phyloP scores from a whole-genome alignment of 169 alveolate species.

The Besnoitia besnoiti region DNA sequence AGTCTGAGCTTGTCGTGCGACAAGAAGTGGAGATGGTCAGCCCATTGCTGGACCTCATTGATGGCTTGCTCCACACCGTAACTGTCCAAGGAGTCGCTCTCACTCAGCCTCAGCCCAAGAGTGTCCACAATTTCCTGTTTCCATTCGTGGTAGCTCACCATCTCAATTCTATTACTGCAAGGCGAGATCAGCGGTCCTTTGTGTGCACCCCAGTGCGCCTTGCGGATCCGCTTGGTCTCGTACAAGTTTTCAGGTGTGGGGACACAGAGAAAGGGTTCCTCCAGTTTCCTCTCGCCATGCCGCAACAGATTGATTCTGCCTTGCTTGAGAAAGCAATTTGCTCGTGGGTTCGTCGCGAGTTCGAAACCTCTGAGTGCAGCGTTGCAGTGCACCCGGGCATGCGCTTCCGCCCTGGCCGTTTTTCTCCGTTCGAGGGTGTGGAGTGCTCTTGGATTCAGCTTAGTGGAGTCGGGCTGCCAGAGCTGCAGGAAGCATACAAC shows the following conservation, averaged over 20 bases:
- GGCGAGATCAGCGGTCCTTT: too few species aligned
- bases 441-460: neutral
- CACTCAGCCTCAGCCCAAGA: neutral
- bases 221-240: neutral
- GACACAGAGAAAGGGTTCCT: neutral
- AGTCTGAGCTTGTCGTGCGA: neutral
- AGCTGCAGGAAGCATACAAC: neutral
- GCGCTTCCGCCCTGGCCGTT: neutral
- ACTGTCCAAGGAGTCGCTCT: neutral
- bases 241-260: neutral
- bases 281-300: neutral
- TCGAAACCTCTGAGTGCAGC: neutral
- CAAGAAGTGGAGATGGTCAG: neutral
- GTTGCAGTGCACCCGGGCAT: neutral
- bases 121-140: too few species aligned
- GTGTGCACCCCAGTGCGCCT: neutral
- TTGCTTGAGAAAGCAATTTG: neutral
- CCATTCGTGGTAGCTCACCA: neutral
- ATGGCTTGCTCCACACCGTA: neutral
- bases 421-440: neutral
- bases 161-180: too few species aligned
- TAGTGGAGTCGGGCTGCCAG: neutral
- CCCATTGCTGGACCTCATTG: neutral
- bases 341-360: neutral
- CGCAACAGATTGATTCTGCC: too few species aligned